Conservation (phyloP, 495 filamentous ascomycete species). For the Penicillium herquei region DNA sequence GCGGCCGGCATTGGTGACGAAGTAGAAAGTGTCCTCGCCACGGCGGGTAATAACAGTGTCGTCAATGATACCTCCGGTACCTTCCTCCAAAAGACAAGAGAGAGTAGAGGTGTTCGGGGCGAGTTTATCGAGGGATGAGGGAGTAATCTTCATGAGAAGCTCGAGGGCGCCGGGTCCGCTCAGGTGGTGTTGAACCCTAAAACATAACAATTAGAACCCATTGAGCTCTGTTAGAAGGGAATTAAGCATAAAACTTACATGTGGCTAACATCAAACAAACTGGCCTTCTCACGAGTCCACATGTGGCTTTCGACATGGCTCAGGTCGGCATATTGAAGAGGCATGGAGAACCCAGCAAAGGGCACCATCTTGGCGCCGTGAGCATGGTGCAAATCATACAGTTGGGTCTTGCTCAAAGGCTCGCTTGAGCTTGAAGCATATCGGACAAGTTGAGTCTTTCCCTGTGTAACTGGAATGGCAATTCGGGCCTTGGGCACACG, state of each 20-base stretch:
- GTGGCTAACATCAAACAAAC: conserved; percentile 79
- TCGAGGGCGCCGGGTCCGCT: conserved; percentile 72
- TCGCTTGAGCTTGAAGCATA: conserved; percentile 59
- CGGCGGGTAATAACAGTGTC: conserved; percentile 85
- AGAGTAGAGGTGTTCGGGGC: conserved; percentile 66
- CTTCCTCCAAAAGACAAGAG: conserved; percentile 72
- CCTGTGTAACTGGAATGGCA: conserved; percentile 15
- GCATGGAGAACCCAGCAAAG: conserved; percentile 94
- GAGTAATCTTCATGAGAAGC: conserved; percentile 80
- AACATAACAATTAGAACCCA: conserved; percentile 1
- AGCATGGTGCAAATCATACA: conserved; percentile 78
- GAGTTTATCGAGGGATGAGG: conserved; percentile 60
- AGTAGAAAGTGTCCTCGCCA: conserved; percentile 69
- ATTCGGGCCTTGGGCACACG: conserved; percentile 19
- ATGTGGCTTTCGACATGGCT: conserved; percentile 76
- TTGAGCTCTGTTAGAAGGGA: conserved; percentile 3
- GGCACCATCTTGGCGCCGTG: conserved; percentile 92
- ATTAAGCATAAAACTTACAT: conserved; percentile 38
- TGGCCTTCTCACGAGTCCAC: conserved; percentile 83
- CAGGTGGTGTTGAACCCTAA: conserved; percentile 68
- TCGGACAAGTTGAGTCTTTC: conserved; percentile 35
- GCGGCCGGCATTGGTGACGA: conserved; percentile 96
- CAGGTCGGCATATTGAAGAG: conserved; percentile 77
- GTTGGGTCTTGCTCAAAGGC: conserved; percentile 65
- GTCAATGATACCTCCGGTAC: conserved; percentile 88